Base-by-base conservation (phyloP, 495 filamentous ascomycete genomes). In the Aspergillus kassunensis region DNA sequence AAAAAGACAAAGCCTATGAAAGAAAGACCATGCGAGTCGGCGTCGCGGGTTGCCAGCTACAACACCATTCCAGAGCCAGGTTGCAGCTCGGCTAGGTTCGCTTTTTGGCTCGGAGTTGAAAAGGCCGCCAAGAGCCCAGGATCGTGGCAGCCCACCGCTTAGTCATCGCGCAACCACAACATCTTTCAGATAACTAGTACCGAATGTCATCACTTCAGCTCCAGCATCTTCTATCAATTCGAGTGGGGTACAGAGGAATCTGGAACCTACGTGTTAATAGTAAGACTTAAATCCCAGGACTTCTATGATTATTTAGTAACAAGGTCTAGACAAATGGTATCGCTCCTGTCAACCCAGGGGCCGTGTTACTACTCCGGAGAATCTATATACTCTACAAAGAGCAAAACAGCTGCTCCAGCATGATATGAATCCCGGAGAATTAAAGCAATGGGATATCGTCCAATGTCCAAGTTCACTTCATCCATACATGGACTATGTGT, bases 401-500 rank as follows among this genome's bases (percentile, higher is more conserved):
- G 52, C 52, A 19, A 56, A 41, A n/a, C 23, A 27, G 9, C 24
- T 27, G 24, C 9, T 4, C n/a, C n/a, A n/a, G n/a, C n/a, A n/a
- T n/a, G 24, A 27, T 4, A 27, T 9, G 9, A 27, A 9, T 9
- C 24, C 24, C 4, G 9, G 4, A 27, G 24, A 4, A 4, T 27
- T 27, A 9, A 27, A 27, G 24, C n/a, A 9, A 9, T 54, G 51
- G 51, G 51, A 48, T 13, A 6, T 27, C 13, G 29, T 56, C 29
- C 46, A 29, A 9, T 51, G 45, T 23, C 49, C 25, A 8, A 52
- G 35, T 24, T 43, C 55, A 3, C 39, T 57, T 23, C 55, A 57
- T 45, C 39, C 55, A 24, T 53, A 53, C 27, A 20, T 57, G 15
- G 33, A 53, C 44, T 57, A 57, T 39, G 31, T 53, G 23, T 57